These are phyloP conservation scores for Trypanosoma platydactyli DNA, from an alignment of 208 protist species.

Conservation along the genomic window DNA sequence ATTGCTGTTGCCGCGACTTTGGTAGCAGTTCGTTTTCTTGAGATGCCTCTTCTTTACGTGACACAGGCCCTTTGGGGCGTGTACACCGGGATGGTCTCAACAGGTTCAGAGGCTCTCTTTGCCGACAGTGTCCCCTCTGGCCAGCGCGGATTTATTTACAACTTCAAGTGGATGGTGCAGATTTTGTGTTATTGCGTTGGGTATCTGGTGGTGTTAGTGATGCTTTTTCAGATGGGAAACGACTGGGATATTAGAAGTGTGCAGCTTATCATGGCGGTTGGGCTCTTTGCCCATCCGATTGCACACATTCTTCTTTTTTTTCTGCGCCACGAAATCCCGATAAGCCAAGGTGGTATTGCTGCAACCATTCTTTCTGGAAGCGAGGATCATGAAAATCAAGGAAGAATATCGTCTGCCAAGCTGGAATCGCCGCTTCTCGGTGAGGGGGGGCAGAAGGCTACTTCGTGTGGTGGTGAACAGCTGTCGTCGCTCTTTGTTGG, in stretches of 20 bases:
- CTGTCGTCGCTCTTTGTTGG: no score
- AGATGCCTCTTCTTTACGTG: conserved; percentile 19
- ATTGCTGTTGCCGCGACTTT: conserved; percentile 31
- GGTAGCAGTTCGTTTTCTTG: neutral
- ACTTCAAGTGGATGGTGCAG: conserved; percentile 67
- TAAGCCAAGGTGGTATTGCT: neutral
- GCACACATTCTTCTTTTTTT: conserved; percentile 18
- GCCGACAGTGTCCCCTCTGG: conserved; percentile 46
- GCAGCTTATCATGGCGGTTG: conserved; percentile 30
- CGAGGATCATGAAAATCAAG: neutral
- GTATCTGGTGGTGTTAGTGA: conserved; percentile 31
- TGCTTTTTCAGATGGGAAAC: conserved; percentile 40
- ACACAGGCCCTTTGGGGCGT: conserved; percentile 45
- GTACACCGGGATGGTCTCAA: conserved; percentile 40
- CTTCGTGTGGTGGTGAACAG: no score
- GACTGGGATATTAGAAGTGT: conserved; percentile 30
- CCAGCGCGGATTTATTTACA: conserved; percentile 46
- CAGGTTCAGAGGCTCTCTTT: conserved; percentile 57
- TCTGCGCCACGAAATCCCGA: conserved; percentile 9
- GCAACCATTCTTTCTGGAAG: no score
- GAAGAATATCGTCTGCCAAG: neutral
- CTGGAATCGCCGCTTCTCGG: neutral
- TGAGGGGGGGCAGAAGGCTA: neutral
- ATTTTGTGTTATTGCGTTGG: conserved; percentile 53
- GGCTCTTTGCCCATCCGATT: conserved; percentile 16